Evolutionary conservation across 495 filamentous ascomycete genomes (phyloP), one percentile per base, ranked within the genome.

Genomic region (Daldinia loculata): DNA sequence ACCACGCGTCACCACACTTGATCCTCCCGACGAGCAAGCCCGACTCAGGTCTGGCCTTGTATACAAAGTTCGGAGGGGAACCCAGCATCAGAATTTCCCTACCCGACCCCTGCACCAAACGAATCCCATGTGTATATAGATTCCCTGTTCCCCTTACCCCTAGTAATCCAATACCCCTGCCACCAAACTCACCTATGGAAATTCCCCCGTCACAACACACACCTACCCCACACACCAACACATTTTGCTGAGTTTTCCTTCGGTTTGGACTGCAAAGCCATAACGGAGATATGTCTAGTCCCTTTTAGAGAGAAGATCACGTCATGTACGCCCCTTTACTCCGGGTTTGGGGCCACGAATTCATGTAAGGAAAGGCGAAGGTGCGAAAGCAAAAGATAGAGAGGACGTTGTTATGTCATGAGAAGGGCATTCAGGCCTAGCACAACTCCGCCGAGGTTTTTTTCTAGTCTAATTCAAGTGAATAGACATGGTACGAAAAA

Each of bases 241-340:
- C 51, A 55, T 68, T 56, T 75, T 77, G 75, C 75, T 77, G 74
- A 77, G 75, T 77, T 77, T 77, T 66, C 61, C 71, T 77, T 75
- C 75, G 74, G 71, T 76, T 77, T 77, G 72, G 75, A 72, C 66
- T 76, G 75, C 75, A 76, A 67, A 77, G 70, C 67, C 71, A 74
- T 56, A 64, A 72, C 71, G 74, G 75, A 74, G 66, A 74, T 71
- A 74, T 76, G 68, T 69, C 66, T 69, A 72, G 61, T 73, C 62
- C 70, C 70, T 76, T 48, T 72, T 76, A 77, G 69, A 77, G 69
- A 76, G 73, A 75, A 76, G 68, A 77, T 76, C 69, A 72, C 66
- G 69, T 76, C 74, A 76, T 77, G 75, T 77, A 77, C 60, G 61
- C 75, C 74, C 73, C 75, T 52, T 69, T 48, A 70, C 39, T 60